phyloP scores from a whole-genome alignment of 768 basidiomycete species.

The Trametes sanguinea region DNA sequence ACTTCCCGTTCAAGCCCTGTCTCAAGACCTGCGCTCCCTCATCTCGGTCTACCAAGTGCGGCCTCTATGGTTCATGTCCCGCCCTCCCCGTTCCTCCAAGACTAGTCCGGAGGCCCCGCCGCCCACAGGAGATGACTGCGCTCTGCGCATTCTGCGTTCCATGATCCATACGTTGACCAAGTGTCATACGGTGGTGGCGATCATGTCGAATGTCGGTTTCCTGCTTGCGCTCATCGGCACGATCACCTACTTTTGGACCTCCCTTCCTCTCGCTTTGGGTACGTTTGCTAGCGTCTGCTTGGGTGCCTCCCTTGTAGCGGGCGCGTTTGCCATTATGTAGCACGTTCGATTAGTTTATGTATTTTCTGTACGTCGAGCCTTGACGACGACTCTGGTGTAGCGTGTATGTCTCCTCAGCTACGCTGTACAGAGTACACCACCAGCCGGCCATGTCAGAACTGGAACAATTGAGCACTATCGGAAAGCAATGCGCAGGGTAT shows the following conservation, averaged over 20 bases:
- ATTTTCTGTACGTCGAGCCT: too few species aligned
- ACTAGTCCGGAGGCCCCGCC: not conserved
- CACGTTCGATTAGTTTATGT: too few species aligned
- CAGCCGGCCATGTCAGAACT: too few species aligned
- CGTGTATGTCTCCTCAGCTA: too few species aligned
- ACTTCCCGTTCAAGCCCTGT: not conserved
- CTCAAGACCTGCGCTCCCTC: conserved; percentile 21
- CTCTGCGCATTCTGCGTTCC: conserved; percentile 5
- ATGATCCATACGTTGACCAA: conserved; percentile 27
- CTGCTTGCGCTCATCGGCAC: conserved; percentile 25
- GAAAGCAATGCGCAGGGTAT: too few species aligned
- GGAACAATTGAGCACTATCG: too few species aligned
- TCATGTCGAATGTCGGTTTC: conserved; percentile 26
- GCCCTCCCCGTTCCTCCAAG: not conserved
- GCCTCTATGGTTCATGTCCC: conserved; percentile 12
- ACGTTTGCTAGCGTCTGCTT: conserved; percentile 30
- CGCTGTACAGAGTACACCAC: too few species aligned
- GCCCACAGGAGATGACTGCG: not conserved
- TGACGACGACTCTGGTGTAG: too few species aligned
- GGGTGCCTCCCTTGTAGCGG: conserved; percentile 16
- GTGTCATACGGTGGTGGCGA: conserved; percentile 26
- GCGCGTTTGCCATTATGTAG: conserved; percentile 6
- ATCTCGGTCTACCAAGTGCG: conserved; percentile 26
- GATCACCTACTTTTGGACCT: conserved; percentile 30
- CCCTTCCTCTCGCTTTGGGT: conserved; percentile 24